These are phyloP conservation scores for Fusarium anguioides DNA, from an alignment of 2,329 filamentous ascomycete genomes.

Conservation along the genomic window DNA sequence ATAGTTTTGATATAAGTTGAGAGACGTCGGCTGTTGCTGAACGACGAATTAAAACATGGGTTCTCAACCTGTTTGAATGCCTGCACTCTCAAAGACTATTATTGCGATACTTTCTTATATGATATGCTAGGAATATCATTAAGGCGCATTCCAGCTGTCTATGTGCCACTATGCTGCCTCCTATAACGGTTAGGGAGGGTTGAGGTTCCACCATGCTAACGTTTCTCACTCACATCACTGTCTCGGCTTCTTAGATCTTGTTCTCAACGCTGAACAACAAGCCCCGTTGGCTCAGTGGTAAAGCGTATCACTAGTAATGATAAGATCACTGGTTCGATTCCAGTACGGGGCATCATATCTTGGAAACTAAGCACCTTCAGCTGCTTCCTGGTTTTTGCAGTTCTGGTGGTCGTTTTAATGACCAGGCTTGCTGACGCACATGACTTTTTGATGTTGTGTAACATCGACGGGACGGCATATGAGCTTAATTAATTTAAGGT, in stretches of 20 bases:
- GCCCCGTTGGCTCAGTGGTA: conserved; percentile 34
- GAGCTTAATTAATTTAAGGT: conserved; percentile 17
- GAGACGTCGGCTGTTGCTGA: background rate
- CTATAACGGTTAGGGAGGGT: background rate
- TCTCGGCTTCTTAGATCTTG: background rate
- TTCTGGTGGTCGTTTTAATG: background rate
- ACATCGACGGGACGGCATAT: conserved; percentile 2
- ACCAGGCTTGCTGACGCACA: background rate
- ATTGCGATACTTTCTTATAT: background rate
- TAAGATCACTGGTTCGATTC: conserved; percentile 37
- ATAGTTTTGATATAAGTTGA: background rate
- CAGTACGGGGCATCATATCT: conserved; percentile 24
- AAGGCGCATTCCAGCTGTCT: background rate
- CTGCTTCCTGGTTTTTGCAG: background rate
- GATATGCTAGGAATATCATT: background rate
- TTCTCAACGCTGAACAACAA: background rate
- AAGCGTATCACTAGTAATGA: conserved; percentile 41
- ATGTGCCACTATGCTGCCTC: background rate
- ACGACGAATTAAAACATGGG: background rate
- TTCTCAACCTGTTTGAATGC: background rate
- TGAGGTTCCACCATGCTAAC: no score
- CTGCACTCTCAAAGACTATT: background rate
- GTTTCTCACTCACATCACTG: no score
- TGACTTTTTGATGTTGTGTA: background rate
- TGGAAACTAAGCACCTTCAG: rapidly evolving